Base-by-base conservation (phyloP, 192 early-diverging fungal species). In the Thoreauomyces humboldtii region DNA sequence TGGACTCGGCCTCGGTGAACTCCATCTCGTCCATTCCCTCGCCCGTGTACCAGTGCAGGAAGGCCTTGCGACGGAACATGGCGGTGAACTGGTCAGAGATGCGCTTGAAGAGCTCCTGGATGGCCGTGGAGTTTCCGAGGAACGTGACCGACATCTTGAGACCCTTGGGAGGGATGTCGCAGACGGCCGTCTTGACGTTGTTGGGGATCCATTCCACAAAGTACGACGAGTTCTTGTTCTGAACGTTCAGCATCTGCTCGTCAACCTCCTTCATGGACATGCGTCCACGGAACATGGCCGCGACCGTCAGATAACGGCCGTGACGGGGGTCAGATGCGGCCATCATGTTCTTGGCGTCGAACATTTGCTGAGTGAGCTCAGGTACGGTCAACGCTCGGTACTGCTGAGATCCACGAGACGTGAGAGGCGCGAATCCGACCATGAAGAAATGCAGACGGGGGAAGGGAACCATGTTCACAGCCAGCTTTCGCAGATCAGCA, bases 141-240 rank as follows among this genome's bases (percentile, higher is more conserved):
- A 95, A 95, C 24, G 92, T 94, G 61, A 84, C 89, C 22, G 89
- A 91, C 93, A 95, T 94, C 70, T 89, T 90, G 62, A 92, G 87
- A 60, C 90, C 92, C 54, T 80, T 84, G 43, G 93, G 93, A 32
- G 93, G 89, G 60, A 95, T 91, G 51, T 94, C 92, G 69, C 93
- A 95, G 14, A 94, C 86, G 53, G 79, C 80, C n/a, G 82, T 92
- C 86, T 96, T 93, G 81, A 91, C 90, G 80, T 92, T 93, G 88
- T 95, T 97, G 57, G 96, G 96, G 70, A 97, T 97, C 95, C 96
- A 98, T 78, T 98, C 96, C 34, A 97, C 96, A 84, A 98, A 98
- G 82, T 97, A 92, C 55, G 87, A 87, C 48, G 88, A 88, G 87
- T 98, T 96, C 89, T 99, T 99, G 76, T 87, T 81, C 80, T 98